These are phyloP conservation scores for Penicillium daleae DNA, from an alignment of 495 filamentous ascomycete genomes.

Conservation along the genomic window DNA sequence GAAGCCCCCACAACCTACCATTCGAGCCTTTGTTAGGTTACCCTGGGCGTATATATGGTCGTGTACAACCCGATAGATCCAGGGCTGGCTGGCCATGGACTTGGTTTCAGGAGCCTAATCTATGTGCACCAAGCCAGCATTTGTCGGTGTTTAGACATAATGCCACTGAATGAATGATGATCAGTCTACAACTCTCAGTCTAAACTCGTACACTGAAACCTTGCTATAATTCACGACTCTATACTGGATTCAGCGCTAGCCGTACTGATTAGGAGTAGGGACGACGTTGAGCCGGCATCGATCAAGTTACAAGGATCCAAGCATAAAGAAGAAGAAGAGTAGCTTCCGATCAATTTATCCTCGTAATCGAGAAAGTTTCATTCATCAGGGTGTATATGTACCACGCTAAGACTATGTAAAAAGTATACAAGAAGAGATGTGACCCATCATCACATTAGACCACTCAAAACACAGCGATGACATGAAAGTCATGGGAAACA, in stretches of 20 bases:
- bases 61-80: background rate
- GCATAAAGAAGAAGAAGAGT: background rate
- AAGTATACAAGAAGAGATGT: constrained; percentile 11
- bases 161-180: background rate
- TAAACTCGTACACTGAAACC: too few species aligned
- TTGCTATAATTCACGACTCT: too few species aligned
- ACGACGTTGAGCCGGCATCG: too few species aligned
- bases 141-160: too few species aligned
- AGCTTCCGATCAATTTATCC: background rate
- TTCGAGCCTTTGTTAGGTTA: background rate
- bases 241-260: too few species aligned
- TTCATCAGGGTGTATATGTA: constrained; percentile 18
- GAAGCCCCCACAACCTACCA: background rate
- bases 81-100: background rate
- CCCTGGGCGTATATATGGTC: background rate
- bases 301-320: too few species aligned
- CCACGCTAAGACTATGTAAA: constrained; percentile 22
- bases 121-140: too few species aligned
- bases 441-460: constrained; percentile 14
- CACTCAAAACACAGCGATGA: background rate
- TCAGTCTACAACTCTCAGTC: too few species aligned
- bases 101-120: too few species aligned
- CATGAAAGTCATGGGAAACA: background rate
- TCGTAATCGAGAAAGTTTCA: background rate
- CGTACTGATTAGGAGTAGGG: too few species aligned